Conservation (phyloP, 148 eudicot species). For the Silene latifolia region DNA sequence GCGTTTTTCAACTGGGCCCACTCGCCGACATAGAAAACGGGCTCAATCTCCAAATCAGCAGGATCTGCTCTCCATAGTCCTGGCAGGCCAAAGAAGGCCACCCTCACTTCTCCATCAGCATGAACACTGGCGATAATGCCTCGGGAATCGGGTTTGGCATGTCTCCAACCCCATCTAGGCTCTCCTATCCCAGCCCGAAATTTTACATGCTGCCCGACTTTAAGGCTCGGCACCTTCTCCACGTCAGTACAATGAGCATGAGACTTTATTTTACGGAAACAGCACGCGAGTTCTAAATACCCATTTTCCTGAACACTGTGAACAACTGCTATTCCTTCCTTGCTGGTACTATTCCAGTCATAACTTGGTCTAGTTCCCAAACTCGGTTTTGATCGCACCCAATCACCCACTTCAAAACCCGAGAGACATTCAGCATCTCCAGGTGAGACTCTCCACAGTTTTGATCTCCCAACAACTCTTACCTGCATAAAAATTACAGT, state of each 20-base stretch:
- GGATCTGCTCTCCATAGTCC: constrained; percentile 97
- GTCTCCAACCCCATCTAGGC: constrained; percentile 99
- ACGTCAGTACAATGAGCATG: constrained; percentile 75
- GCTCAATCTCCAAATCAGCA: constrained; percentile 73
- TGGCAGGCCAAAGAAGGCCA: constrained; percentile 59
- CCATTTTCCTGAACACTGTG: constrained; percentile 91
- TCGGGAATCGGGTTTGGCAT: constrained; percentile 56
- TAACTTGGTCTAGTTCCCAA: constrained; percentile 86
- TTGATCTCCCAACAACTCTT: constrained; percentile 72
- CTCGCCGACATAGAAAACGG: constrained; percentile 81
- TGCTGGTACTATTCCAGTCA: constrained; percentile 85
- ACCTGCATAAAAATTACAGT: constrained; percentile 48
- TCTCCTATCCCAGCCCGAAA: constrained; percentile 66
- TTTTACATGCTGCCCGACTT: constrained; percentile 81
- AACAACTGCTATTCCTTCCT: constrained; percentile 87
- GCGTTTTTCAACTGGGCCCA: constrained; percentile 70
- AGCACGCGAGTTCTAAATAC: constrained; percentile 84
- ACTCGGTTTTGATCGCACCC: constrained; percentile 94
- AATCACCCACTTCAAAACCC: constrained; percentile 97
- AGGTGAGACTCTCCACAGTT: constrained; percentile 91
- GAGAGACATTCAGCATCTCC: constrained; percentile 93
- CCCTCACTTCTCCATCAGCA: constrained; percentile 90
- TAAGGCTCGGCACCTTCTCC: constrained; percentile 73
- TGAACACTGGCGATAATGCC: constrained; percentile 79
- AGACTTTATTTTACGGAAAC: constrained; percentile 77